Evolutionary conservation across 768 basidiomycete genomes (phyloP), one percentile per base, ranked within the genome.

Genomic region (Tricholoma bakamatsutake): DNA sequence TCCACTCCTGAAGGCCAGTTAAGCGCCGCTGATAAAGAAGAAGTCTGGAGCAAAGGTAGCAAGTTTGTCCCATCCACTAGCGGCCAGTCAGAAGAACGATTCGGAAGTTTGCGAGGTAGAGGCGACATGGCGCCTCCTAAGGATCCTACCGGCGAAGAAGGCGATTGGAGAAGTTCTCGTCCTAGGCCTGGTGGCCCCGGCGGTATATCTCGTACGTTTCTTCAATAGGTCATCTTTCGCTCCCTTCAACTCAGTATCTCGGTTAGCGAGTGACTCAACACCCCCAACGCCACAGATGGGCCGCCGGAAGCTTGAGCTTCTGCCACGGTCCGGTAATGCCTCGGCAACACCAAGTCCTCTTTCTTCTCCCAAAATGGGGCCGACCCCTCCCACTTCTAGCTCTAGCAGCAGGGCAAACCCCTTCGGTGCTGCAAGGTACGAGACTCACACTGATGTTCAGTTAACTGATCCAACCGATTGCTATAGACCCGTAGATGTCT

Each of bases 341-440:
- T 93, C 92, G 15, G 77, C 82, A 9, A 77, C 79, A 11, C 80
- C 89, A 28, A 87, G 90, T 15, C 88, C 92, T 2, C 74, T 93
- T 43, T 84, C 88, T 0, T 91, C 90, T 7, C 90, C 90, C 0
- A 87, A 88, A 71, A 81, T 89, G 62, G 73, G 79, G 3, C 71
- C 79, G 54, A 71, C 77, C 13, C 67, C 74, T 50, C 58, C 75
- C 34, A 69, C 51, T 21, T 40, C 45, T 17, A 50, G 67, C 7
- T 62, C 73, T 45, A 66, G 69, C 18, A 61, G 75, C 5, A 66
- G 82, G 34, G 66, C 87, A 57, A 93, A 80, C 67, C 95, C 95
- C 5, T 98, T 98, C 65, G 97, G 96, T 49, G 78, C 80, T 53
- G 96, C 96, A 34, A 87, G 74, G 90, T 90, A 62, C 49, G 81